Evolutionary conservation across 2,329 filamentous ascomycete species (phyloP), one percentile per base, ranked within the genome.

Genomic region (Rachicladosporium sp.): DNA sequence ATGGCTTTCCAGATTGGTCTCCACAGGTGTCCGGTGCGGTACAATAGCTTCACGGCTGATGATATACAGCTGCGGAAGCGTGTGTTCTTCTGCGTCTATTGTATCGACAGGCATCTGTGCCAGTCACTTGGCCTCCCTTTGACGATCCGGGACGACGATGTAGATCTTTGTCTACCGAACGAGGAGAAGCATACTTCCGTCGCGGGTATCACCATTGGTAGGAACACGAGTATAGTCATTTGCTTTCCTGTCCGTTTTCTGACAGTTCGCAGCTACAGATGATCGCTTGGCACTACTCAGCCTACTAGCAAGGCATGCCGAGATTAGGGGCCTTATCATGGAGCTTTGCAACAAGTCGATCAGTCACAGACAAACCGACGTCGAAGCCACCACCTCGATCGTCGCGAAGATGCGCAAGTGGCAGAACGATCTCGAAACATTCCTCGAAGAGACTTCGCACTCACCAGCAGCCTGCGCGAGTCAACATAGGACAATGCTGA

Each of bases 61-160:
- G 70, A 75, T 32, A 61, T 59, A 2, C 60, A 65, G 2, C 63
- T 71, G 27, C 63, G 73, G 2, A 65, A 69, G 10, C 63, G 72
- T 0, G 55, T 76, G 0, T 76, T 76, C 44, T 76, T 72, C 71
- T 69, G 69, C 1, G 64, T 75, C 0, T 77, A 76, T 36, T 67
- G 61, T 10, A 53, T 74, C 0, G 73, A 76, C 32, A 61, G 73
- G 34, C 68, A 73, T 41, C 58, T 76, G 0, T 73, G 68, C 6
- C 73, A 76, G 33, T 70, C 70, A 0, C 62, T 76, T 2, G 72
- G 73, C 0, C 57, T 74, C 0, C 73, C 73, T 0, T 55, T 75
- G 1, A 66, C 67, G 12, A 68, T 76, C 9, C 65, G 66, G 37
- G 73, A 76, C 43, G 68, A 74, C 32, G 73, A 76, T 41, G 53